Evolutionary conservation across 805 yeast genomes (phyloP).

Genomic region (Kluyveromyces siamensis): DNA sequence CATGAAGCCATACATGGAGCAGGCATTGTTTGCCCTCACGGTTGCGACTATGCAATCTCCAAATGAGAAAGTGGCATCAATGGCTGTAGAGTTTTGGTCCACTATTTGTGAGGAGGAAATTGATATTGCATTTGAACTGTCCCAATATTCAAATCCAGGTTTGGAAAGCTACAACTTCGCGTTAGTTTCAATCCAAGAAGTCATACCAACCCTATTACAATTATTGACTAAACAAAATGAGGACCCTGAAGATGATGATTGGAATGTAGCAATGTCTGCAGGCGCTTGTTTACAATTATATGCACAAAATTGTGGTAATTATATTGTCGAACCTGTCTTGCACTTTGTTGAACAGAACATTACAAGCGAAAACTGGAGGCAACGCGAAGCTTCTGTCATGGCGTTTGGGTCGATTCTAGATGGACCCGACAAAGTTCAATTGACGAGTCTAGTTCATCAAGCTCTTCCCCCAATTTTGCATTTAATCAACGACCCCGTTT

Average conservation of each 20-base stretch:
- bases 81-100: slow-evolving; percentile 99
- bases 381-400: slow-evolving; percentile 97
- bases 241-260: slow-evolving; percentile 89
- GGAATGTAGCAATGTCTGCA: slow-evolving; percentile 98
- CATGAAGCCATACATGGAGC: slow-evolving; percentile 96
- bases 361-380: slow-evolving; percentile 58
- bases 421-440: slow-evolving; percentile 75
- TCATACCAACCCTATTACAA: slow-evolving; percentile 75
- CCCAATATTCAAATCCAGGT: slow-evolving; percentile 46
- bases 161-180: slow-evolving; percentile 72
- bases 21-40: slow-evolving; percentile 84
- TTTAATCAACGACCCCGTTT: slow-evolving; percentile 62
- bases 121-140: slow-evolving; percentile 62
- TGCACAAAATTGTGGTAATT: slow-evolving; percentile 83
- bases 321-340: slow-evolving; percentile 77
- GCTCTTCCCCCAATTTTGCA: slow-evolving; percentile 73
- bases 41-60: slow-evolving; percentile 81
- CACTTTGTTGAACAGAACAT: slow-evolving; percentile 75
- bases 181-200: slow-evolving; percentile 69
- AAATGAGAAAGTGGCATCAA: slow-evolving; percentile 75
- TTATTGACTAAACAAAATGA: slow-evolving; percentile 84
- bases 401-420: slow-evolving; percentile 96
- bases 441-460: slow-evolving; percentile 61
- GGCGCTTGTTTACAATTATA: slow-evolving; percentile 93
- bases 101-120: slow-evolving; percentile 98